phyloP scores from a whole-genome alignment of 257 asterid species.

The Oldenlandia corymbosa region DNA sequence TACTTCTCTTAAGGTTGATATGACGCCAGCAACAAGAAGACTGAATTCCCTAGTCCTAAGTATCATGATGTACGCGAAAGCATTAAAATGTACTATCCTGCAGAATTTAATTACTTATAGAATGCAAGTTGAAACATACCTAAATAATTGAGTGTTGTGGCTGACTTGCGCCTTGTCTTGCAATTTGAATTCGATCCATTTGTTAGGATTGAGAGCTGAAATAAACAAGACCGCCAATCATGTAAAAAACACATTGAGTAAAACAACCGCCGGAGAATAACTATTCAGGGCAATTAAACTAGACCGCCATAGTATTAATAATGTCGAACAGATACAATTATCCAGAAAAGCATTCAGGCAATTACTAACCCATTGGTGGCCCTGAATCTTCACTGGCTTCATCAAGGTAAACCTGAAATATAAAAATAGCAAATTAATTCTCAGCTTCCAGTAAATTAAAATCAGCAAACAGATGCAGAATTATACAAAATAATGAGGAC shows the following conservation, averaged over 20 bases:
- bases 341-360: too few relatives aligned
- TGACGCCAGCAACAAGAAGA: not conserved
- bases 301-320: too few relatives aligned
- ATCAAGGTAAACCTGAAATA: slow-evolving; percentile 60
- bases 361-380: slow-evolving; percentile 51
- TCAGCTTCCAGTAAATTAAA: not conserved
- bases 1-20: too few relatives aligned
- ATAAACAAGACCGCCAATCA: slow-evolving; percentile 19
- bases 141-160: slow-evolving; percentile 86
- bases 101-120: not conserved
- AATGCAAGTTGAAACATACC: slow-evolving; percentile 33
- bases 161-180: slow-evolving; percentile 86
- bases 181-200: slow-evolving; percentile 88
- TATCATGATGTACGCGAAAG: not conserved
- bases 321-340: too few relatives aligned
- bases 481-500: too few relatives aligned
- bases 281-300: too few relatives aligned
- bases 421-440: slow-evolving; percentile 8
- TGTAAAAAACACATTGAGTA: not conserved
- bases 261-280: too few relatives aligned
- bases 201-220: slow-evolving; percentile 81
- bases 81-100: not conserved
- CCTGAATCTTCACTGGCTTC: slow-evolving; percentile 47
- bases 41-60: not conserved
- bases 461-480: slow-evolving; percentile 1